phyloP scores from a whole-genome alignment of 176 grass and related monocot species.

The Oryza nivara region DNA sequence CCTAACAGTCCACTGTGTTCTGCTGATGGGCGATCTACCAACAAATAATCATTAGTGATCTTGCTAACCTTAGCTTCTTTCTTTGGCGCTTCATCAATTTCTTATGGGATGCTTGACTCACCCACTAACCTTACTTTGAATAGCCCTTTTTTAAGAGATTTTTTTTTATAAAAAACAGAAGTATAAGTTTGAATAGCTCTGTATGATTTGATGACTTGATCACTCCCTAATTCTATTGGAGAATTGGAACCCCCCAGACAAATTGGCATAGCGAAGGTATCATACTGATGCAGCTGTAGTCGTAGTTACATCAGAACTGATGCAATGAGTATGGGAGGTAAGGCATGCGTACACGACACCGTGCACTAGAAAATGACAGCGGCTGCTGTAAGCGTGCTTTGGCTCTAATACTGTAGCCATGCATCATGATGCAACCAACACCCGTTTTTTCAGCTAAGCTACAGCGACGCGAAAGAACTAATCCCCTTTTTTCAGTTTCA shows the following conservation, averaged over 20 bases:
- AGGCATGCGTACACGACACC: conserved; percentile 4
- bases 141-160: background rate
- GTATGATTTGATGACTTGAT: background rate
- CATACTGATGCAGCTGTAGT: background rate
- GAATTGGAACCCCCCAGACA: background rate
- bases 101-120: conserved; percentile 41
- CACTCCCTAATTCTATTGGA: conserved; percentile 12
- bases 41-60: background rate
- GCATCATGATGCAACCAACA: background rate
- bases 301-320: background rate
- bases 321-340: background rate
- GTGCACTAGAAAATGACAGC: background rate
- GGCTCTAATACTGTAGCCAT: background rate
- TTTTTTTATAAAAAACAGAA: background rate
- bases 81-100: background rate
- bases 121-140: conserved; percentile 39
- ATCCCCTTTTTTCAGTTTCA: too few species aligned
- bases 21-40: background rate
- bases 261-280: background rate
- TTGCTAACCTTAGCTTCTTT: background rate
- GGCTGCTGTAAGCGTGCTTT: background rate
- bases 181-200: conserved; percentile 23
- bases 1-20: background rate
- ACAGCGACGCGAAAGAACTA: background rate
- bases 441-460: conserved; percentile 12